Percentiles rank a stretch among this genome's conserved stretches.
These are phyloP conservation scores for Chlamydomonas applanata DNA, from an alignment of 139 green algal species.

Conservation along the genomic window DNA sequence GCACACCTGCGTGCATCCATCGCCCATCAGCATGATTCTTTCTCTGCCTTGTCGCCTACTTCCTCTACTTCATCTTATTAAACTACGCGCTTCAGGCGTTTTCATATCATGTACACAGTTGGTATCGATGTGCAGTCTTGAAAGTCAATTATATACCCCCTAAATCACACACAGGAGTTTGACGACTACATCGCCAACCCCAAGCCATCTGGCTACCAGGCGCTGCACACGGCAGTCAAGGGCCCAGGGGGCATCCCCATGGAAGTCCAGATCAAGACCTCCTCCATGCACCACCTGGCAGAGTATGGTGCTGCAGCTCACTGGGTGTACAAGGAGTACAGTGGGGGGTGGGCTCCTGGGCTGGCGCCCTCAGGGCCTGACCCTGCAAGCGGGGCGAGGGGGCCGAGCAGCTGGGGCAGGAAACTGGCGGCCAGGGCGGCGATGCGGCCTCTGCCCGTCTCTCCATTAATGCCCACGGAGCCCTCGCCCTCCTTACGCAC, in stretches of 20 bases:
- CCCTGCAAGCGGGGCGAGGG: too few relatives aligned
- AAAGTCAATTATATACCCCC: too few relatives aligned
- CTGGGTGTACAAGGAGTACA: slow-evolving; percentile 85
- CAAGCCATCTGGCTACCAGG: slow-evolving; percentile 83
- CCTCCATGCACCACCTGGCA: slow-evolving; percentile 68
- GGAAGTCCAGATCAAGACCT: slow-evolving; percentile 71
- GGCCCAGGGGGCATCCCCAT: slow-evolving; percentile 72
- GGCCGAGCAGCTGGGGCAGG: background rate
- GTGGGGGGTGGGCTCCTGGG: too few relatives aligned
- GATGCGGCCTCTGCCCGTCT: background rate
- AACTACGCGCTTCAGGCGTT: too few relatives aligned
- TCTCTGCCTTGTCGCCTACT: too few relatives aligned
- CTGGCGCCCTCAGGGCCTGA: too few relatives aligned
- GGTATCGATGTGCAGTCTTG: too few relatives aligned
- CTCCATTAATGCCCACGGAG: background rate
- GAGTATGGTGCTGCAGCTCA: slow-evolving; percentile 84
- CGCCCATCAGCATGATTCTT: too few relatives aligned
- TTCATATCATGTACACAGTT: too few relatives aligned
- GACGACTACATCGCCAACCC: slow-evolving; percentile 91
- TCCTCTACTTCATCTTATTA: too few relatives aligned
- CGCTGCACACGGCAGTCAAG: slow-evolving; percentile 75
- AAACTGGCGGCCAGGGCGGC: background rate
- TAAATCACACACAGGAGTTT: slow-evolving; percentile 55
- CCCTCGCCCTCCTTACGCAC: background rate
- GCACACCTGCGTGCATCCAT: too few relatives aligned